Conservation (phyloP, 257 asterid genomes). For the Haberlea rhodopensis region DNA sequence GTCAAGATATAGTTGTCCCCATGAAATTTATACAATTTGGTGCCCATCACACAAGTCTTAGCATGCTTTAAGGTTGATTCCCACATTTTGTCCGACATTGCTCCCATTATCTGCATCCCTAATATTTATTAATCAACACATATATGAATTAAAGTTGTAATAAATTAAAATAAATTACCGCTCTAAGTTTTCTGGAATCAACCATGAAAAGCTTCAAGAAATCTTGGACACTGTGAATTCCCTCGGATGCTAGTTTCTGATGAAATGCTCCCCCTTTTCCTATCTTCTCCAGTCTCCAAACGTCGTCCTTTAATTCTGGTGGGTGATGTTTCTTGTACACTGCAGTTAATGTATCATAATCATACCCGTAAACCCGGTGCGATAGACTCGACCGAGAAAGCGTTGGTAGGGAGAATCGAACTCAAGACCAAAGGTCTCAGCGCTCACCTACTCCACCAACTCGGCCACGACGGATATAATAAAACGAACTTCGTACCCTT, state of each 20-base stretch:
- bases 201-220: conserved; percentile 49
- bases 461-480: too few relatives aligned
- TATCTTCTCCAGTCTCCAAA: conserved; percentile 77
- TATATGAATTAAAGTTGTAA: background rate
- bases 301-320: conserved; percentile 57
- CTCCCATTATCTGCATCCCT: conserved; percentile 48
- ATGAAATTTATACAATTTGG: conserved; percentile 35
- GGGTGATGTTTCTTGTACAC: conserved; percentile 82
- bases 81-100: conserved; percentile 77
- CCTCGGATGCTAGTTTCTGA: conserved; percentile 38
- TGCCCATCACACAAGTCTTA: conserved; percentile 57
- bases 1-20: conserved; percentile 34
- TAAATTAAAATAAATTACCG: conserved; percentile 25
- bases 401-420: background rate
- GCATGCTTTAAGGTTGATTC: conserved; percentile 56
- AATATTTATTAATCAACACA: background rate
- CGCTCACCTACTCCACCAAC: too few relatives aligned
- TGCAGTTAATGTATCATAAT: conserved; percentile 10
- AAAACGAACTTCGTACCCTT: too few relatives aligned
- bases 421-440: too few relatives aligned
- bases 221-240: conserved; percentile 60
- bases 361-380: too few relatives aligned
- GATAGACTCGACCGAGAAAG: too few relatives aligned
- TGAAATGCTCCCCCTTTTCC: conserved; percentile 69
- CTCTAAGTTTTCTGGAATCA: conserved; percentile 43